Evolutionary conservation across 2,329 filamentous ascomycete genomes (phyloP).

Genomic region (Colletotrichum sp.): DNA sequence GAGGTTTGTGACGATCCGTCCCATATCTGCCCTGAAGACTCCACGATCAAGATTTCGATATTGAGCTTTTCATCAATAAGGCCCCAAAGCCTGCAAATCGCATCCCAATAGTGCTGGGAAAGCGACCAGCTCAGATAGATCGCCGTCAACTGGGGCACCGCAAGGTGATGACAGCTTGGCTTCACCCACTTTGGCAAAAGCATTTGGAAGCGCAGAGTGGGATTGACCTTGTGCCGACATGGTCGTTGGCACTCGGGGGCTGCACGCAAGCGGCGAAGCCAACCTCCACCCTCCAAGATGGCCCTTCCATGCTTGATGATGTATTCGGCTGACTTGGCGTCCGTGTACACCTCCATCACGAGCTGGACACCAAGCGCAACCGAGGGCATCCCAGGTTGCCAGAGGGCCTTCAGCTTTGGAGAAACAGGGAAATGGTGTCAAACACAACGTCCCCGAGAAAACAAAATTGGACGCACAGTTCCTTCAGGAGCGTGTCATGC

Average conservation of each 20-base stretch:
- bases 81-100: neutral
- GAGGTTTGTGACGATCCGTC: neutral
- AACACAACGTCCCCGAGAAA: neutral
- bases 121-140: neutral
- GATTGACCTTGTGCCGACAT: conserved; percentile 13
- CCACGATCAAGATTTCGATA: neutral
- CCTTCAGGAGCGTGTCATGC: neutral
- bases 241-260: neutral
- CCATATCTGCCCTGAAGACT: neutral
- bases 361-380: neutral
- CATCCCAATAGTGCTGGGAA: neutral
- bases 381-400: conserved; percentile 9
- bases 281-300: neutral
- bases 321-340: conserved; percentile 9
- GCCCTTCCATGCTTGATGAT: conserved; percentile 1
- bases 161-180: conserved; percentile 9
- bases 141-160: neutral
- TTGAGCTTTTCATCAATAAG: neutral
- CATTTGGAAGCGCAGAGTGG: neutral
- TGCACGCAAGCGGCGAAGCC: conserved; percentile 15
- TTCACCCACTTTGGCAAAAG: neutral
- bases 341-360: conserved; percentile 8
- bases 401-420: neutral
- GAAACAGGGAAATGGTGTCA: neutral
- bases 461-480: neutral